Conservation (phyloP, 306 rosid species). For the Prunus salicina region DNA sequence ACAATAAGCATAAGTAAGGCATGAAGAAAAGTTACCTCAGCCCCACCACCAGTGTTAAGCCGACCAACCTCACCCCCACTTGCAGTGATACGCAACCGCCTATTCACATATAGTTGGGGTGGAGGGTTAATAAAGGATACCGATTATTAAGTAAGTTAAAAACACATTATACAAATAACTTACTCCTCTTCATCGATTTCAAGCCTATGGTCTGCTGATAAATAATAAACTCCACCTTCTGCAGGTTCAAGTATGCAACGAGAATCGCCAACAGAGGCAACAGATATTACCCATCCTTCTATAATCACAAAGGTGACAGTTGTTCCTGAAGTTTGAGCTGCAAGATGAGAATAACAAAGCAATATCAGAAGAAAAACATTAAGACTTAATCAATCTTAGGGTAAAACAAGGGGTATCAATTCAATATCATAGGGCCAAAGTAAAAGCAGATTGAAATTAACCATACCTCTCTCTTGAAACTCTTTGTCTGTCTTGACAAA, state of each 20-base stretch:
- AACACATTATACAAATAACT: slow-evolving; percentile 30
- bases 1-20: neutral
- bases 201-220: slow-evolving; percentile 98
- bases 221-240: slow-evolving; percentile 80
- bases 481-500: slow-evolving; percentile 98
- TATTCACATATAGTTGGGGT: slow-evolving; percentile 32
- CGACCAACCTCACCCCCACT: slow-evolving; percentile 99
- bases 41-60: slow-evolving; percentile 97
- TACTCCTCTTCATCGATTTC: slow-evolving; percentile 96
- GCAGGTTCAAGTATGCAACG: slow-evolving; percentile 89
- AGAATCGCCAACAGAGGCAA: slow-evolving; percentile 99
- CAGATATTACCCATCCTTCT: slow-evolving; percentile 96
- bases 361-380: neutral
- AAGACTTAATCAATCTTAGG: neutral
- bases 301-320: slow-evolving; percentile 93
- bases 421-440: neutral
- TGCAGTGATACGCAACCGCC: slow-evolving; percentile 83
- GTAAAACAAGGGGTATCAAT: neutral
- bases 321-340: slow-evolving; percentile 94
- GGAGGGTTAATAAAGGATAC: slow-evolving; percentile 8
- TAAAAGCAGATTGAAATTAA: slow-evolving; percentile 16
- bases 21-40: slow-evolving; percentile 59
- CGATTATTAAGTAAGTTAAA: slow-evolving; percentile 18
- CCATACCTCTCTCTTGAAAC: slow-evolving; percentile 70
- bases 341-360: slow-evolving; percentile 17